These are phyloP conservation scores for Hypoxylon sp. DNA, from an alignment of 2,329 filamentous ascomycete species.

Conservation along the genomic window DNA sequence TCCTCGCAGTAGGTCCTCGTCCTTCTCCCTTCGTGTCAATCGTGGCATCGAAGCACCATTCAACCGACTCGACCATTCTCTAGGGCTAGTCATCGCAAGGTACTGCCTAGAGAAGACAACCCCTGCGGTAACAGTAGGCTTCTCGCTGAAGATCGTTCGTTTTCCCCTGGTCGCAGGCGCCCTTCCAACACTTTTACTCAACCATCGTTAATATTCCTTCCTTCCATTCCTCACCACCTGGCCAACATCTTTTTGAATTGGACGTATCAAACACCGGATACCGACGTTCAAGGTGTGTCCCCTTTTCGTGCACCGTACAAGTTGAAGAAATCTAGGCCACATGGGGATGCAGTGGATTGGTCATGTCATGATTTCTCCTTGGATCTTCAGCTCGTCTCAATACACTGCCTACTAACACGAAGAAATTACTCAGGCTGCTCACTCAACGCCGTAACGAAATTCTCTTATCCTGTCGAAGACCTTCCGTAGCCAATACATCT, in stretches of 20 bases:
- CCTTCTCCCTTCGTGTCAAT: constrained; percentile 40
- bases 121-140: constrained; percentile 59
- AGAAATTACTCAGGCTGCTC: background rate
- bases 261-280: constrained; percentile 12
- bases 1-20: constrained; percentile 39
- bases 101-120: constrained; percentile 35
- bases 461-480: constrained; percentile 1
- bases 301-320: background rate
- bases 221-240: constrained; percentile 15
- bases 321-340: background rate
- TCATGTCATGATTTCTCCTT: background rate
- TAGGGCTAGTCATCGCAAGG: constrained; percentile 40
- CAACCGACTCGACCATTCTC: constrained; percentile 35
- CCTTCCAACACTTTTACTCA: constrained; percentile 52
- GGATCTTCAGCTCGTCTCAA: background rate
- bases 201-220: constrained; percentile 44
- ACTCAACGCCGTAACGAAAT: constrained; percentile 4
- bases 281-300: constrained; percentile 27
- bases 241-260: constrained; percentile 14
- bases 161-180: constrained; percentile 64
- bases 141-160: constrained; percentile 51
- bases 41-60: constrained; percentile 41
- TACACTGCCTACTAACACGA: constrained; percentile 14
- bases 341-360: background rate
- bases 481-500: constrained; percentile 21